Conservation (phyloP, 1,284 basidiomycete genomes). For the Golubevia sp. region DNA sequence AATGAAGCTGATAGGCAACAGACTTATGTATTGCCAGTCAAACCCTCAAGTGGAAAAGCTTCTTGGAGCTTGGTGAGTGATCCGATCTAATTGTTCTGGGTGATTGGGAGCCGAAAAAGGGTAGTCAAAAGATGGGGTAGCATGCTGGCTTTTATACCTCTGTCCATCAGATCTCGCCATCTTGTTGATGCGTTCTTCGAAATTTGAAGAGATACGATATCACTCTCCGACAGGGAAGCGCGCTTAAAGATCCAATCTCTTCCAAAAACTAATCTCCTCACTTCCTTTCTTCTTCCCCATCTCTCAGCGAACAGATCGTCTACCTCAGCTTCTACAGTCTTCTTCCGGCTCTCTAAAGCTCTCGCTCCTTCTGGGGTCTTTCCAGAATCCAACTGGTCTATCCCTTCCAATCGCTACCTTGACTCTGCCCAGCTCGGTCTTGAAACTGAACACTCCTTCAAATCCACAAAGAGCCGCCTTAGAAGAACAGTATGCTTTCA, state of each 20-base stretch:
- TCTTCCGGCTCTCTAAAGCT: too few relatives aligned
- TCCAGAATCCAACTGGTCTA: background rate
- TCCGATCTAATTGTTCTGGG: constrained; percentile 1
- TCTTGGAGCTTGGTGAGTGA: constrained; percentile 23
- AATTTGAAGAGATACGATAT: background rate
- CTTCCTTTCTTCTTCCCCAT: too few relatives aligned
- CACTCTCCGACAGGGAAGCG: constrained; percentile 14
- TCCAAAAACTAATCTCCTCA: too few relatives aligned
- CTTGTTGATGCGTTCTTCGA: background rate
- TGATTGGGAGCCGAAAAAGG: constrained; percentile 2
- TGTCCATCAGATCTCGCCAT: constrained; percentile 8
- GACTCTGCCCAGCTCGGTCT: constrained; percentile 13
- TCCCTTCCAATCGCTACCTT: constrained; percentile 7
- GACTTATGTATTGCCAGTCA: constrained; percentile 25
- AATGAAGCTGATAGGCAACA: constrained; percentile 9
- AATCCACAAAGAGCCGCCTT: background rate
- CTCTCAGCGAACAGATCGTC: too few relatives aligned
- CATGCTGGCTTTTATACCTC: too few relatives aligned
- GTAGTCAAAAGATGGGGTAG: too few relatives aligned
- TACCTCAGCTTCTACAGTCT: too few relatives aligned
- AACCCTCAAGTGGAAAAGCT: constrained; percentile 27
- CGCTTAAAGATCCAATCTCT: constrained; percentile 18
- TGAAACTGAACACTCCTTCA: constrained; percentile 2
- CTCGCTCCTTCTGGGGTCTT: constrained; percentile 3
- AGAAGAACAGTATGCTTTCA: background rate